phyloP scores from a whole-genome alignment of 1,284 basidiomycete species.

The Irpex rosettiformis region DNA sequence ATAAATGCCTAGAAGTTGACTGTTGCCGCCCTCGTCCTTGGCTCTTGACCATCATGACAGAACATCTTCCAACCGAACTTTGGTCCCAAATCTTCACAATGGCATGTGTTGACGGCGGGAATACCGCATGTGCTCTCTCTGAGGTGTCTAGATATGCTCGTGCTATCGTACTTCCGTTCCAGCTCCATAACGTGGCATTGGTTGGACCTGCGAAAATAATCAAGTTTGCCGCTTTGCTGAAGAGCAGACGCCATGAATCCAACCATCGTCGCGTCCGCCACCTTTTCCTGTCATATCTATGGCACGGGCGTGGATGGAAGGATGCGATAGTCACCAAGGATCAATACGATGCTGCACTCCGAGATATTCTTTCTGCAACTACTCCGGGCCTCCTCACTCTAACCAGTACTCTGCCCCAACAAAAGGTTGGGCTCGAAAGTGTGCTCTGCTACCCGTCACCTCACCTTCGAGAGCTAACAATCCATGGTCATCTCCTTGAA shows the following conservation, averaged over 20 bases:
- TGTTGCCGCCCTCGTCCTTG: background rate
- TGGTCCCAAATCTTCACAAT: slow-evolving; percentile 14
- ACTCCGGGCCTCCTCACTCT: slow-evolving; percentile 13
- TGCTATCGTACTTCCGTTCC: slow-evolving; percentile 6
- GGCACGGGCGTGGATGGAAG: background rate
- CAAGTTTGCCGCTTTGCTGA: slow-evolving; percentile 1
- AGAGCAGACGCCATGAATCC: slow-evolving; percentile 1
- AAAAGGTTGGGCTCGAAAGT: slow-evolving; percentile 1
- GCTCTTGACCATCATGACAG: slow-evolving; percentile 9
- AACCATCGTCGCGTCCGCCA: slow-evolving; percentile 8
- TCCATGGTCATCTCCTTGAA: slow-evolving; percentile 10
- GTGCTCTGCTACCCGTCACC: slow-evolving; percentile 8
- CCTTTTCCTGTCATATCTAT: slow-evolving; percentile 9
- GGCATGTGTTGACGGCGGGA: slow-evolving; percentile 17
- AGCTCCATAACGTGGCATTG: slow-evolving; percentile 13
- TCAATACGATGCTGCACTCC: background rate
- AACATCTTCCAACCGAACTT: slow-evolving; percentile 13
- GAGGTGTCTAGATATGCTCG: slow-evolving; percentile 9
- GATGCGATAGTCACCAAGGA: background rate
- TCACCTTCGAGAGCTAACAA: slow-evolving; percentile 13
- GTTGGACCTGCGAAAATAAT: slow-evolving; percentile 2
- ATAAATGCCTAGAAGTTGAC: too few relatives aligned
- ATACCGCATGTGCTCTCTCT: slow-evolving; percentile 16
- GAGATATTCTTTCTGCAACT: slow-evolving; percentile 4
- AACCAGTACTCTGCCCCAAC: slow-evolving; percentile 6